These are phyloP conservation scores for Venturia oleaginea DNA, from an alignment of 2,329 filamentous ascomycete species.

Conservation along the genomic window DNA sequence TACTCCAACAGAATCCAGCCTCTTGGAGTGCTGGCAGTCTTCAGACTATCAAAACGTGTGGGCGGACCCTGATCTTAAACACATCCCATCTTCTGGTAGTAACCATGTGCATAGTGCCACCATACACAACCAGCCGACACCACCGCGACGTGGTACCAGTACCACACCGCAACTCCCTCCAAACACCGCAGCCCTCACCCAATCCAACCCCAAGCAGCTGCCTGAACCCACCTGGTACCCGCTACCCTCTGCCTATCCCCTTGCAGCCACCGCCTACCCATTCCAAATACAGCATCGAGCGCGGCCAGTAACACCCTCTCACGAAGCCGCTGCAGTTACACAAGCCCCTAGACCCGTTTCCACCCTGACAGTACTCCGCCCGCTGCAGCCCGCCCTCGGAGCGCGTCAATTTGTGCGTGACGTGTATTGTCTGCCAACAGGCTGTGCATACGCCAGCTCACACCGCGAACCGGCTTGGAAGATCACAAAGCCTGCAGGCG, in stretches of 20 bases:
- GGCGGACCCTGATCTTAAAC: not conserved
- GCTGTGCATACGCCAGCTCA: constrained; percentile 27
- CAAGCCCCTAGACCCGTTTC: not conserved
- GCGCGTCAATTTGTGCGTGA: constrained; percentile 13
- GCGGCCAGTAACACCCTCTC: not conserved
- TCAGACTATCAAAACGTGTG: not conserved
- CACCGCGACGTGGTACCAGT: constrained; percentile 4
- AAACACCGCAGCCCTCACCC: not conserved
- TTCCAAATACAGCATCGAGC: not conserved
- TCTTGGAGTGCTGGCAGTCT: not conserved
- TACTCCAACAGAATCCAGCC: not conserved
- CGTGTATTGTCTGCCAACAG: constrained; percentile 13
- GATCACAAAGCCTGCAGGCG: constrained; percentile 27
- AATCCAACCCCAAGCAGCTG: not conserved
- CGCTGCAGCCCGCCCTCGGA: not conserved
- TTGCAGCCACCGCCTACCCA: constrained; percentile 4
- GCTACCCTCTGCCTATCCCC: not conserved
- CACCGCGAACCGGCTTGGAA: constrained; percentile 30
- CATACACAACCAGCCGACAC: not conserved
- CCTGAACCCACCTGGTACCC: not conserved
- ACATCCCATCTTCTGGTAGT: not conserved
- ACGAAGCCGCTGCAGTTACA: not conserved
- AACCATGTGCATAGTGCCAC: not conserved
- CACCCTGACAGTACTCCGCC: not conserved
- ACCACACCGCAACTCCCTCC: constrained; percentile 1